Percentiles rank a stretch among this genome's conserved stretches.
phyloP scores from a whole-genome alignment of 306 rosid species.

The Lupinus albus region DNA sequence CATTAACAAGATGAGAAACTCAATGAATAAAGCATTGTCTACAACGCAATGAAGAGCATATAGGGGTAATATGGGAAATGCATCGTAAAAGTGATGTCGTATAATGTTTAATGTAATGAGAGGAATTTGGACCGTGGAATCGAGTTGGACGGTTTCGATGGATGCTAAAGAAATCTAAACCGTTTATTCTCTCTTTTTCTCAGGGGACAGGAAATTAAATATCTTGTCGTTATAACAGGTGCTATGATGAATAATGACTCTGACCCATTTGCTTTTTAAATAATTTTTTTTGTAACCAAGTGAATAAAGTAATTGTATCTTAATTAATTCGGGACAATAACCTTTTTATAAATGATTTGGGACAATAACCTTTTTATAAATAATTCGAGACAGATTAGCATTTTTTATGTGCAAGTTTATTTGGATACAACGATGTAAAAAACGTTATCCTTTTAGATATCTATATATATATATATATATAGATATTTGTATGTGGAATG shows the following conservation, averaged over 20 bases:
- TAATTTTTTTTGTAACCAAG: no score
- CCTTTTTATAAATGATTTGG: no score
- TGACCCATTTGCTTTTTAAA: background rate
- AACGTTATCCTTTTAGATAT: no score
- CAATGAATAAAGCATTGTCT: conserved; percentile 11
- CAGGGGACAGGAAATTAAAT: conserved; percentile 42
- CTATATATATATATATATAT: no score
- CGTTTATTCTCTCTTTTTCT: conserved; percentile 21
- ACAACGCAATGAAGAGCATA: background rate
- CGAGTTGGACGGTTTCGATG: conserved; percentile 46
- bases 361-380: no score
- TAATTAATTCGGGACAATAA: no score
- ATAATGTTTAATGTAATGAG: background rate
- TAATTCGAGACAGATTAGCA: no score
- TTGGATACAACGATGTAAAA: no score
- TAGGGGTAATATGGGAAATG: conserved; percentile 55
- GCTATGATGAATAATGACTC: conserved; percentile 36
- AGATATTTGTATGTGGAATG: no score
- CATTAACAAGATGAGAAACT: conserved; percentile 60
- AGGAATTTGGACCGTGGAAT: conserved; percentile 26
- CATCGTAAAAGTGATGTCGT: background rate
- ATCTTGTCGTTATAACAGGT: conserved; percentile 51
- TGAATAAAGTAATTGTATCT: no score
- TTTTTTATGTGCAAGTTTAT: no score
- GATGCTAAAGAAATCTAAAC: conserved; percentile 30